Conservation (phyloP, 768 basidiomycete species). For the Auriscalpium orientale region DNA sequence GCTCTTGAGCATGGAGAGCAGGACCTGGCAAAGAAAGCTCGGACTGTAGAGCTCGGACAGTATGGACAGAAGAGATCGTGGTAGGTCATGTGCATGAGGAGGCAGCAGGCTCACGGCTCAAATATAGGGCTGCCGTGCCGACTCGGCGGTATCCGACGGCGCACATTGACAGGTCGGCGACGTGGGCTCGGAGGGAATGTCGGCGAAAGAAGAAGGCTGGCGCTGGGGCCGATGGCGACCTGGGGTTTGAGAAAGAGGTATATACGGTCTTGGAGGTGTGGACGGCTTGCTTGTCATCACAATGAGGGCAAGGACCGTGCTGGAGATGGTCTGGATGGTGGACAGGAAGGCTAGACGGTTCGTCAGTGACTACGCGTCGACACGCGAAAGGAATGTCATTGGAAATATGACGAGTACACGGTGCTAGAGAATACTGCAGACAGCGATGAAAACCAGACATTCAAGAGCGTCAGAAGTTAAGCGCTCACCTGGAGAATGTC, state of each 20-base stretch:
- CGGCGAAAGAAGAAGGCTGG: background rate
- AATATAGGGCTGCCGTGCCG: no score
- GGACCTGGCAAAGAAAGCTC: no score
- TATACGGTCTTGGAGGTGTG: constrained; percentile 63
- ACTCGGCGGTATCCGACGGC: no score
- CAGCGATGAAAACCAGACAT: background rate
- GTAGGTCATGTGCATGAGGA: no score
- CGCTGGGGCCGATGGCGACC: background rate
- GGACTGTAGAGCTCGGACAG: no score
- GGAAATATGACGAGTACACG: background rate
- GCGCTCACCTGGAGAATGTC: constrained; percentile 5
- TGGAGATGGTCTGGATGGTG: constrained; percentile 63
- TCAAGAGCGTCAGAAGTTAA: background rate
- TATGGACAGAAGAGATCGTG: no score
- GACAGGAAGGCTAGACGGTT: constrained; percentile 46
- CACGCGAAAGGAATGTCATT: background rate
- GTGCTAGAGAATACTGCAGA: background rate
- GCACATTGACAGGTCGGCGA: no score
- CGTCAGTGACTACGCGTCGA: background rate
- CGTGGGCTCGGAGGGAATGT: background rate
- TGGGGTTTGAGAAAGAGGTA: background rate
- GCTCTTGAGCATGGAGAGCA: no score
- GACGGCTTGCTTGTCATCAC: constrained; percentile 56
- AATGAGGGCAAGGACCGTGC: constrained; percentile 58
- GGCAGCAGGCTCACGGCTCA: no score